Percentiles rank a stretch among this genome's conserved stretches.
phyloP scores from a whole-genome alignment of 1,284 basidiomycete genomes.

The Cerrena zonata region DNA sequence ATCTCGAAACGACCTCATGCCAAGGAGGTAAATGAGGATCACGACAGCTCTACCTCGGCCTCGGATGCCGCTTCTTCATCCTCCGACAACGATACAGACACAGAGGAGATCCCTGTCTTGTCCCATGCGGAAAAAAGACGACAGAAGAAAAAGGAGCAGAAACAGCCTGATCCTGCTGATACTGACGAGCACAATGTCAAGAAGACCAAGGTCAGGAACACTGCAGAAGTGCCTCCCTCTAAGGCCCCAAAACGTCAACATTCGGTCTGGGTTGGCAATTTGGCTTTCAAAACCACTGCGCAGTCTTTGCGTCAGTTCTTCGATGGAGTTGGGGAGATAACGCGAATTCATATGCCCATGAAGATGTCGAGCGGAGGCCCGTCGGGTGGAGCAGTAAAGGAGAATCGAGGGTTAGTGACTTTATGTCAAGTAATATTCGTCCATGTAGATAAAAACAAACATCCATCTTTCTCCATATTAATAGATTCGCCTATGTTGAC shows the following conservation, averaged over 20 bases:
- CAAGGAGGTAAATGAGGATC: background rate
- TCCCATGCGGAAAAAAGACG: slow-evolving; percentile 69
- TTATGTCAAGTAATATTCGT: slow-evolving; percentile 7
- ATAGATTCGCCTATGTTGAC: slow-evolving; percentile 93
- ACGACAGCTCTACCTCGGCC: slow-evolving; percentile 4
- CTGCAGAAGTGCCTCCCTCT: slow-evolving; percentile 24
- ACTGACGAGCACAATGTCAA: slow-evolving; percentile 24
- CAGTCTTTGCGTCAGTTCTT: slow-evolving; percentile 71
- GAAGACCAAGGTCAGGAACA: slow-evolving; percentile 32
- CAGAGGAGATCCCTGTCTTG: slow-evolving; percentile 44
- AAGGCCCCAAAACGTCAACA: slow-evolving; percentile 56
- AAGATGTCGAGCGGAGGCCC: slow-evolving; percentile 36
- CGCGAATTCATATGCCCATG: slow-evolving; percentile 69
- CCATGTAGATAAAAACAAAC: background rate
- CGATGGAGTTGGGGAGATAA: slow-evolving; percentile 65
- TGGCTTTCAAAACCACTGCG: slow-evolving; percentile 84
- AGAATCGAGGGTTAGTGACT: slow-evolving; percentile 62
- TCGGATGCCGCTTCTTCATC: slow-evolving; percentile 5
- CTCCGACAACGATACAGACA: slow-evolving; percentile 10
- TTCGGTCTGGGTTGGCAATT: slow-evolving; percentile 92
- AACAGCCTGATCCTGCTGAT: background rate
- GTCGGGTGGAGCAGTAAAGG: slow-evolving; percentile 36
- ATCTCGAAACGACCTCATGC: background rate
- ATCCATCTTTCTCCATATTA: slow-evolving; percentile 7
- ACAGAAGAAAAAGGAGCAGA: slow-evolving; percentile 45